Base-by-base conservation (phyloP, 164 flowering plant genomes). In the Aristolochia californica region DNA sequence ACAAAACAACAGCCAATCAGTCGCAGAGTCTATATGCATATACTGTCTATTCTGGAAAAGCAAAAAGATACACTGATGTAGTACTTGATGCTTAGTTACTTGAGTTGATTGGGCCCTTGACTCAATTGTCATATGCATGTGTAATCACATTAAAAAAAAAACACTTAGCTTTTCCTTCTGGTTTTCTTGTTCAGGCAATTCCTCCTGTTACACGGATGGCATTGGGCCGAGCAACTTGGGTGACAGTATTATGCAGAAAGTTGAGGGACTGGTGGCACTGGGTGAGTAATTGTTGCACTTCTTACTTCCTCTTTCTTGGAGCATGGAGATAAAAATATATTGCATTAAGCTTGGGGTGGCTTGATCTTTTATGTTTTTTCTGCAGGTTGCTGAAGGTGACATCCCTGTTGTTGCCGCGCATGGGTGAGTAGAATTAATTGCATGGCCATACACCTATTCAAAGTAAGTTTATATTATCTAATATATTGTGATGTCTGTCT, bases 251-350 rank as follows among this genome's bases (percentile, higher is more conserved):
- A 54, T 89, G 99, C 78, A 77, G 97, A 74, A 93, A 93, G 67
- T 66, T 93, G 73, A 81, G 88, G 66, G 97, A 93, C 68, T 93
- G 97, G 96, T 93, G 99, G 99, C 88, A 85, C 67, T 93, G 99
- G 99, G 99, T 93, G 81, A 72, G 61, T 55, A 17, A 48, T 70
- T 27, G 17, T 40, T 13, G 28, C 13, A 54, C 15, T 54, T 2
- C 28, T 16, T 10, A 68, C 28, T 45, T 48, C 45, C 25, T 22
- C 55, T 67, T 45, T 43, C n/a, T 12, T 43, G 24, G 24, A 49
- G 12, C 28, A 45, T 50, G 48, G 8, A 1, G 40, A 3, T 34
- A 34, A 34, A 26, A n/a, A 23, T 3, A 10, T 24, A 50, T 5
- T 50, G 45, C 18, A 16, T 14, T 18, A 26, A 34, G 62, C 24